Conservation (phyloP, 1,284 basidiomycete species). For the Moesziomyces sp. region DNA sequence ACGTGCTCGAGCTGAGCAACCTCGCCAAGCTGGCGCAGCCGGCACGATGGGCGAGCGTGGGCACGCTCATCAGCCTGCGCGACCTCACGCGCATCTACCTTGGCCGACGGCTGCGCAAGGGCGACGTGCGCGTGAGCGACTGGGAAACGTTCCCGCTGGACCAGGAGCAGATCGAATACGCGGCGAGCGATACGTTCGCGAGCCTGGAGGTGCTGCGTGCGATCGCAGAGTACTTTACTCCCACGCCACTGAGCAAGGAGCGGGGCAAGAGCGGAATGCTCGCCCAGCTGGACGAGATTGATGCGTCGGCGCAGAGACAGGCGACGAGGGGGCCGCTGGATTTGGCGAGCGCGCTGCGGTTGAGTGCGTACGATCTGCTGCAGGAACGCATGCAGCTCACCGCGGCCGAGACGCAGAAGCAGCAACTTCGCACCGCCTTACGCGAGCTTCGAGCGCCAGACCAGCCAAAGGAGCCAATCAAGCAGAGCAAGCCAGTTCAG, state of each 20-base stretch:
- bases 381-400: constrained; percentile 8
- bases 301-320: not conserved
- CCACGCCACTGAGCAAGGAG: not conserved
- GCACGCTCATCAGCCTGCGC: constrained; percentile 46
- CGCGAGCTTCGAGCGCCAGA: constrained; percentile 12
- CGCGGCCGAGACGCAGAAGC: constrained; percentile 7
- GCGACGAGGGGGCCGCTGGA: constrained; percentile 6
- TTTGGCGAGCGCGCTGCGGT: constrained; percentile 18
- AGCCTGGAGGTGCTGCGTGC: constrained; percentile 54
- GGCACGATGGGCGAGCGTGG: constrained; percentile 21
- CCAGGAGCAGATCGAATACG: constrained; percentile 53
- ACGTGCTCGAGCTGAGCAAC: constrained; percentile 49
- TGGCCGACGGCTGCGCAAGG: constrained; percentile 47
- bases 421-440: constrained; percentile 9
- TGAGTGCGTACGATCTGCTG: constrained; percentile 29
- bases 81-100: constrained; percentile 55
- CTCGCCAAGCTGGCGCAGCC: constrained; percentile 48
- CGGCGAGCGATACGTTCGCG: constrained; percentile 56
- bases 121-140: constrained; percentile 38
- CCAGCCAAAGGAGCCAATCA: not conserved
- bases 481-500: not conserved
- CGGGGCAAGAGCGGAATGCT: constrained; percentile 4
- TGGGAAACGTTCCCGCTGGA: constrained; percentile 46
- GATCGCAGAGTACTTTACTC: constrained; percentile 16
- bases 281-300: constrained; percentile 11